Base-by-base conservation (phyloP, 352 stramenopile genomes). In the Pythium apleroticum region DNA sequence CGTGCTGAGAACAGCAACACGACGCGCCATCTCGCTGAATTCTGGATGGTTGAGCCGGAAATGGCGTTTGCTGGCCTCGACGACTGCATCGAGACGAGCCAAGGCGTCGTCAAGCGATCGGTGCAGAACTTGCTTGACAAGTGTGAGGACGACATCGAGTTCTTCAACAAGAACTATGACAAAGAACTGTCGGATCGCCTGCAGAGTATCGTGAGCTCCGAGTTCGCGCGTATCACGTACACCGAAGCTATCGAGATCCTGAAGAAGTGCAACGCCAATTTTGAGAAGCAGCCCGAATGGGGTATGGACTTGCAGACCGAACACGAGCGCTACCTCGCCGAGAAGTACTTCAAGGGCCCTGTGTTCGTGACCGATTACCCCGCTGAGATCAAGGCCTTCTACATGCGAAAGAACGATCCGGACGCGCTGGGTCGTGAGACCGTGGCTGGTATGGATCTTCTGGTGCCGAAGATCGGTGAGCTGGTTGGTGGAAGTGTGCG, bases 291-390 rank as follows among this genome's bases (percentile, higher is more conserved):
- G 33, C 81, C 88, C 0, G 77, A 88, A 39, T 98, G 95, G 95
- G 93, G 79, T n/a, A 98, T 98, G 59, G 96, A 99, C 75, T 81
- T 99, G 61, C 91, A 98, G 43, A 99, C 96, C 10, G 96, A 99
- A 73, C 96, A 99, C 62, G 97, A 99, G 70, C 84, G 96, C 8
- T 99, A 92, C 77, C 74, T 99, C 25, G 91, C 95, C 6, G 96
- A 99, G 72, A 81, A 82, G 50, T 80, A 88, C 35, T 77, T 90
- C 52, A 68, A 60, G 25, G 84, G 79, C 0, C 81, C 84, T 2
- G 94, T 98, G 9, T 99, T 99, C 73, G 96, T 99, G 63, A 99
- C 98, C 52, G 95, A 99, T 68, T 99, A 99, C 75, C 97, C 98
- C 2, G 96, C 95, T 14, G 83, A 86, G 11, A 98, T 99, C 68